Base-by-base conservation (phyloP, 805 yeast species). In the Candida railenensis region DNA sequence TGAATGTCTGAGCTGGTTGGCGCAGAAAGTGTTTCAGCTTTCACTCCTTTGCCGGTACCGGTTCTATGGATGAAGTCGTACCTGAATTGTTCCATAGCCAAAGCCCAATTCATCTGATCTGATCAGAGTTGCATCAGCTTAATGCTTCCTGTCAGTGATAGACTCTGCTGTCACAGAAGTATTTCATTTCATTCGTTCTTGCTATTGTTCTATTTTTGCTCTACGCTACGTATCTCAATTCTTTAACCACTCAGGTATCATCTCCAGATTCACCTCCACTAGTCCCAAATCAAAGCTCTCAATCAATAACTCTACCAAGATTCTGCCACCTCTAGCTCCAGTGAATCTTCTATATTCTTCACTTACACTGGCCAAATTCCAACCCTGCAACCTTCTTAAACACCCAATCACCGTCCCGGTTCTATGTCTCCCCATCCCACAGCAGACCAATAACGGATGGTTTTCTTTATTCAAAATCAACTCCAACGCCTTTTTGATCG, bases 361-460 rank as follows among this genome's bases (percentile, higher is more conserved):
- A 47, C 90, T 81, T 1, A 92, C 94, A 62, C 73, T 65, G 9
- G 98, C 97, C 61, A 92, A 70, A 59, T 95, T 94, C 99, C 99
- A 92, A n/a, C 95, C 92, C 74, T 94, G 97, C 16, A 94, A 70
- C 49, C 96, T 77, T 52, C 99, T 73, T 40, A 92, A 69, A 64
- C 99, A 92, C 1, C 99, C 99, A 49, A 94, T 82, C 2, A 94
- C 96, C 0, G 98, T 91, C 1, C 99, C 99, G 0, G 98, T 91
- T 53, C 99, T 76, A 65, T 92, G 99, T 54, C 99, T 74, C 0
- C 99, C 99, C 99, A 94, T 94, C 12, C 97, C 97, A 58, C 98
- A 94, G 64, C 98, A 94, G 3, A 91, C 91, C 43, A 94, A 69
- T 50, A 94, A 57, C 0, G 99, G 98, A 58, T 89, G 88, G 61